These are phyloP conservation scores for Rubia tinctorum DNA, from an alignment of 305 asterid genomes.

Conservation along the genomic window DNA sequence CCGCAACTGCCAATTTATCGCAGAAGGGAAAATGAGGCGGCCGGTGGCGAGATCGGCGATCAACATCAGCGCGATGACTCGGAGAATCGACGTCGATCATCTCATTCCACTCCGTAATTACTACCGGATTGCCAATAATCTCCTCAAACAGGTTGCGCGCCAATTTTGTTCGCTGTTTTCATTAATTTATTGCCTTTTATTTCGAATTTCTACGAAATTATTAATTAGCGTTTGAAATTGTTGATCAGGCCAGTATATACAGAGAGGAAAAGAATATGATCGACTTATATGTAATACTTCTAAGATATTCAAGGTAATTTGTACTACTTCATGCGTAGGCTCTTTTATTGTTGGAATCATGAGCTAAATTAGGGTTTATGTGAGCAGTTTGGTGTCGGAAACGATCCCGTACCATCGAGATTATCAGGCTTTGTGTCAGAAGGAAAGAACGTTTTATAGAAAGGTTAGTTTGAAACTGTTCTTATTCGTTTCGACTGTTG, in stretches of 20 bases:
- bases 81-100: constrained; percentile 68
- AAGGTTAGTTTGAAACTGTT: constrained; percentile 42
- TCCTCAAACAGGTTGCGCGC: constrained; percentile 75
- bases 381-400: constrained; percentile 86
- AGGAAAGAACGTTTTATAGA: constrained; percentile 47
- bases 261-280: constrained; percentile 70
- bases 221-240: constrained; percentile 8
- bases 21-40: constrained; percentile 56
- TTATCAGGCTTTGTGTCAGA: constrained; percentile 45
- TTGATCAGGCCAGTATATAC: constrained; percentile 67
- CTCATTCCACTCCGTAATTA: constrained; percentile 77
- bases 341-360: not conserved
- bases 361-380: constrained; percentile 20
- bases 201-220: not conserved
- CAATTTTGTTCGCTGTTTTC: not conserved
- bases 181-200: not conserved
- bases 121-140: constrained; percentile 82
- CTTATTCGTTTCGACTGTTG: not conserved
- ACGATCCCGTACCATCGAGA: constrained; percentile 86
- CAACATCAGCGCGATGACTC: constrained; percentile 52
- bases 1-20: not conserved
- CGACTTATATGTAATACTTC: constrained; percentile 73
- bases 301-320: constrained; percentile 81
- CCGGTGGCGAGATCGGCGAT: constrained; percentile 47
- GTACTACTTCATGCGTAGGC: constrained; percentile 9